Evolutionary conservation across 805 yeast genomes (phyloP).

Genomic region (Saccharomycopsis sp.): DNA sequence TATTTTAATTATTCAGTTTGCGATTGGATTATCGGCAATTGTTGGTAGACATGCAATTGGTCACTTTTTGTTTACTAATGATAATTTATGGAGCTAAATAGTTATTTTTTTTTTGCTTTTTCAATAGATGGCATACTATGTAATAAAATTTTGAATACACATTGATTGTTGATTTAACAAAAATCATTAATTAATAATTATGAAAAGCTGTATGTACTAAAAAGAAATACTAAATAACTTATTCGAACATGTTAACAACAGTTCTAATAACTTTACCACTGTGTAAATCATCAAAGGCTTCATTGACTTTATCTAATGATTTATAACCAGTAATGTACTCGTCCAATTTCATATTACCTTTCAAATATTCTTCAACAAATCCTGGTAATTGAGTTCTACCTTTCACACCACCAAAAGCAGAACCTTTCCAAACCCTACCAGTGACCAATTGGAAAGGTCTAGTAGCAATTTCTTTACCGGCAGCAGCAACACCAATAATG

Average conservation of each 20-base stretch:
- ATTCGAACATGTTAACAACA: constrained; percentile 42
- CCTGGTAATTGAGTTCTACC: constrained; percentile 94
- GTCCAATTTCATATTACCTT: constrained; percentile 77
- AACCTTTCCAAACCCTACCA: constrained; percentile 98
- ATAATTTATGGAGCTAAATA: constrained; percentile 44
- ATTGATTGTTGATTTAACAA: too few relatives aligned
- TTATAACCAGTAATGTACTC: constrained; percentile 93
- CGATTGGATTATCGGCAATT: constrained; percentile 56
- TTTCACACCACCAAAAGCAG: constrained; percentile 99
- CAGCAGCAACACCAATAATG: constrained; percentile 97
- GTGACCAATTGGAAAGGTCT: constrained; percentile 99
- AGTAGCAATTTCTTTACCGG: constrained; percentile 92
- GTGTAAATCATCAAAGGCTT: constrained; percentile 93
- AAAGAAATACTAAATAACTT: neutral
- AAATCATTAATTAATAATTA: too few relatives aligned
- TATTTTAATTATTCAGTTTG: constrained; percentile 53
- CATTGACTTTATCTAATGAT: constrained; percentile 64
- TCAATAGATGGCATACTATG: too few relatives aligned
- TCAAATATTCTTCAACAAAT: constrained; percentile 74
- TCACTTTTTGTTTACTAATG: constrained; percentile 79
- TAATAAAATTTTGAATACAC: too few relatives aligned
- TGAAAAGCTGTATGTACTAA: too few relatives aligned
- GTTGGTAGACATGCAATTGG: constrained; percentile 75
- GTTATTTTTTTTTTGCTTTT: neutral
- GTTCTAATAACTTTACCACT: constrained; percentile 91